Base-by-base conservation (phyloP, 805 yeast species). In the Yamadazyma scolyti region DNA sequence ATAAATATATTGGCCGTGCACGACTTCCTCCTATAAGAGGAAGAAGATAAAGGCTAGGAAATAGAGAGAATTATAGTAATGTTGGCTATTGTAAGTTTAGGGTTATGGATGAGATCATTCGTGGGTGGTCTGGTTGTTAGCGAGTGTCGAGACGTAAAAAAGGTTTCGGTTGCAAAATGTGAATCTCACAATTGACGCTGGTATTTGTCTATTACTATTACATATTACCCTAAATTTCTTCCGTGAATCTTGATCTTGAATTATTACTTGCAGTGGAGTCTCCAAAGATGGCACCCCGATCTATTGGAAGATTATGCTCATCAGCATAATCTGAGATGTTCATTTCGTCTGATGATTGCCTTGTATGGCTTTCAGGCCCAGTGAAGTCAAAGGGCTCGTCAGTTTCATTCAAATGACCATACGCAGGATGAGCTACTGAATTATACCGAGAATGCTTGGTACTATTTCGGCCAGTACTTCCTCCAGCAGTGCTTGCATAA, bases 391-490 rank as follows among this genome's bases (percentile, higher is more conserved):
- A 4, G 6, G 19, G 17, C 17, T 36, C 45, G 16, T 39, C 39
- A 8, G 33, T 41, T 20, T 39, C 46, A 5, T 23, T 10, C 8
- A 37, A 26, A 6, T 29, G 24, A 13, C 21, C 26, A 18, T 41
- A 26, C 3, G 8, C 19, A 4, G 33, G 33, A 28, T 53, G 47
- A 2, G 52, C 52, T 27, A 42, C 40, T 13, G 63, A 52, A 33
- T 54, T 55, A 33, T 46, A 45, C 21, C 61, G 34, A 6, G 62
- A 42, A 31, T 56, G 57, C n/a, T 38, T 33, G 9, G 30, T 29
- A 36, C 44, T 38, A 16, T 25, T 33, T 14, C 21, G 36, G 12
- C 39, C 43, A 9, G 40, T 34, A 16, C 27, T 33, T 2, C 34
- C 43, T 12, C 33, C 28, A 6, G 42, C 37, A 2, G 34, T 31